Conservation (phyloP, 441 rosid species). For the Euphorbia schlechtendalii region DNA sequence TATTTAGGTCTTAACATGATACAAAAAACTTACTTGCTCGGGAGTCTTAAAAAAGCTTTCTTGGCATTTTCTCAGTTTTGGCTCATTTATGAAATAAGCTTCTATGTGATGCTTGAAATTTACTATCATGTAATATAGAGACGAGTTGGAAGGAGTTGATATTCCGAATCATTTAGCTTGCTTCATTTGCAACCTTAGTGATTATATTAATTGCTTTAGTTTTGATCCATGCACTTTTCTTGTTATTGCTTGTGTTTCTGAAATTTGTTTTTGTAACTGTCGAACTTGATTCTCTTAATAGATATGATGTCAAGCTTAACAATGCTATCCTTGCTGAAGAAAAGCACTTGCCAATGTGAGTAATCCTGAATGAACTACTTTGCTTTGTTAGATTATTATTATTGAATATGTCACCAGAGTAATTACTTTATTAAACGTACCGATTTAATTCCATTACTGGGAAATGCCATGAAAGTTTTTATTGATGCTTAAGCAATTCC, state of each 20-base stretch:
- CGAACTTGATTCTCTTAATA: slow-evolving; percentile 19
- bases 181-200: background rate
- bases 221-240: background rate
- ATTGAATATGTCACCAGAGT: too few species aligned
- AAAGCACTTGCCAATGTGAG: slow-evolving; percentile 90
- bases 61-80: background rate
- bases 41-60: background rate
- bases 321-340: slow-evolving; percentile 94
- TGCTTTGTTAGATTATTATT: too few species aligned
- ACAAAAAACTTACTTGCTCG: too few species aligned
- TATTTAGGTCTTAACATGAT: background rate
- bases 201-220: background rate
- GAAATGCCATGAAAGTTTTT: background rate
- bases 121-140: background rate
- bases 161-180: background rate
- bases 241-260: background rate
- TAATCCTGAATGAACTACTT: background rate
- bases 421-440: background rate
- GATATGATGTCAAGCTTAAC: slow-evolving; percentile 76
- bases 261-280: background rate
- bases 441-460: background rate
- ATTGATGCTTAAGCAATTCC: background rate
- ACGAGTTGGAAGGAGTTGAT: background rate
- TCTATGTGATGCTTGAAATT: background rate
- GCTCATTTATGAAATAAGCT: background rate